Evolutionary conservation across 2,329 filamentous ascomycete genomes (phyloP).

Genomic region (Verticillium albo-atrum): DNA sequence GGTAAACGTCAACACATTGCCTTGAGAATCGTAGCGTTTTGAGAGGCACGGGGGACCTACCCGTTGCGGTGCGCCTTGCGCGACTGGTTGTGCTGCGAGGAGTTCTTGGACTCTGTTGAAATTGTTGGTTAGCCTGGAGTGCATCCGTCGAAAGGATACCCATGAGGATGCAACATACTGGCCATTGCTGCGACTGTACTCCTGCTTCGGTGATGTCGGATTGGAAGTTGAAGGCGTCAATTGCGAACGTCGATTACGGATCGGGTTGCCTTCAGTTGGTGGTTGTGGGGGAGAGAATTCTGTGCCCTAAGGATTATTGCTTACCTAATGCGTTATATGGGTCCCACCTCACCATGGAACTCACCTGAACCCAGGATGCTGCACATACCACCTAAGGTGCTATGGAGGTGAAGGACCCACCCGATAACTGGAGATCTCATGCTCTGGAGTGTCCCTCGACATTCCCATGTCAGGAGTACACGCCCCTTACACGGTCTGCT

Average conservation of each 20-base stretch:
- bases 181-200: constrained; percentile 30
- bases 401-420: too few species aligned
- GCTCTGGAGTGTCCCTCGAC: too few species aligned
- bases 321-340: neutral
- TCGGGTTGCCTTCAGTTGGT: neutral
- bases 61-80: constrained; percentile 99
- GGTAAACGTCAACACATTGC: neutral
- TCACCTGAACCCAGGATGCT: too few species aligned
- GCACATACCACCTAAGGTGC: too few species aligned
- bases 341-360: too few species aligned
- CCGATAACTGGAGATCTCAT: too few species aligned
- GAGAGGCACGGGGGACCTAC: constrained; percentile 50
- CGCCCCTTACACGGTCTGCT: too few species aligned
- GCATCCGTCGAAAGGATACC: too few species aligned
- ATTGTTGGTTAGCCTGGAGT: neutral
- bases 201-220: neutral
- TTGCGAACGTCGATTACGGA: neutral
- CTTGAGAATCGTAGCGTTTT: neutral
- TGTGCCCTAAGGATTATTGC: constrained; percentile 13
- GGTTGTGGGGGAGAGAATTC: constrained; percentile 13
- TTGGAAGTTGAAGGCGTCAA: neutral
- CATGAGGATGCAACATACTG: constrained; percentile 23
- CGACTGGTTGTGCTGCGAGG: constrained; percentile 97
- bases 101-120: constrained; percentile 96
- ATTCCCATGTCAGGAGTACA: too few species aligned